phyloP scores from a whole-genome alignment of 2,329 filamentous ascomycete genomes.

The Fusarium clavum region DNA sequence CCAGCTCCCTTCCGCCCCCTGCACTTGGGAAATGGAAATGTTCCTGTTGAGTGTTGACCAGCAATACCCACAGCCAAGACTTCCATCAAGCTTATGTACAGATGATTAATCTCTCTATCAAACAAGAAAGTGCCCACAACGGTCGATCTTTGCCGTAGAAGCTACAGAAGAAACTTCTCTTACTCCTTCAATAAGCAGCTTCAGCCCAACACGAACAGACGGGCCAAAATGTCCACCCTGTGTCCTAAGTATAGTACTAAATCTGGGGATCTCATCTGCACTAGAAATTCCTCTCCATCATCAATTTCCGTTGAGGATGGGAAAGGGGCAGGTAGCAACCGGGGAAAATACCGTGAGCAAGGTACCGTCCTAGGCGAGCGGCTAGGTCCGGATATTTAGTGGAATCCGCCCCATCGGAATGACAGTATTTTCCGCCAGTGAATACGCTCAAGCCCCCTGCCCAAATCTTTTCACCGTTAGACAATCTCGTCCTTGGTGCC shows the following conservation, averaged over 20 bases:
- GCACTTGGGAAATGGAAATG: neutral
- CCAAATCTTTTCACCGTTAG: neutral
- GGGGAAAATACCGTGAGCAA: neutral
- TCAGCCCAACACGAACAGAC: neutral
- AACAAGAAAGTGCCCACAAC: neutral
- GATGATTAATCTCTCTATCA: neutral
- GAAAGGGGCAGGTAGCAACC: neutral
- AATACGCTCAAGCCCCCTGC: neutral
- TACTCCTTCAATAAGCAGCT: neutral
- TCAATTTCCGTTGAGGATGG: neutral
- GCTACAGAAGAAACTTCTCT: neutral
- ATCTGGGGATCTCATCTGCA: neutral
- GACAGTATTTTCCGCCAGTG: conserved; percentile 1
- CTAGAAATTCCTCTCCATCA: neutral
- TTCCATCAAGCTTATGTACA: neutral
- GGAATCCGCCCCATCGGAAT: neutral
- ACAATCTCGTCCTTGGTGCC: neutral
- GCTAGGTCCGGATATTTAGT: neutral
- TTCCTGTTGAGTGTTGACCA: neutral
- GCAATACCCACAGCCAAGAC: neutral
- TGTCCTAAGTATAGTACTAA: neutral
- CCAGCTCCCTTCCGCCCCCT: neutral
- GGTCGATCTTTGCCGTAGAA: neutral
- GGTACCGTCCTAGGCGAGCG: neutral
- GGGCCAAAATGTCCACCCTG: neutral